Evolutionary conservation across 208 protist genomes (phyloP), one percentile per base, ranked within the genome.

Genomic region (Trypanosoma scelopori): DNA sequence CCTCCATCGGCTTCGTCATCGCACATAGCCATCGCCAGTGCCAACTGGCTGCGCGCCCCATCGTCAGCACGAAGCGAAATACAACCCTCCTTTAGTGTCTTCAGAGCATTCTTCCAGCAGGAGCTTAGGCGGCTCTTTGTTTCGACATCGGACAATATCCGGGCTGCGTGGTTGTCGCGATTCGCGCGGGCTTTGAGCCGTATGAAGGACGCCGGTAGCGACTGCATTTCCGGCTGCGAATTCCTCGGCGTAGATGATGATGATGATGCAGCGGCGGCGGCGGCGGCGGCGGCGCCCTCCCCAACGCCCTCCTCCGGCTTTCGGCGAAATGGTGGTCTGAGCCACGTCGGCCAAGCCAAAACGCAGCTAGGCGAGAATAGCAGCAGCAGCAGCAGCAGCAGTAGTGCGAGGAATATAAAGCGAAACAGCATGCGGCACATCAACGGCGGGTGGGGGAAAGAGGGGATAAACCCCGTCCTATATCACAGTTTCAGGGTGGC

Each of bases 61-160:
- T 91, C 81, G 48, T 91, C 71, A 22, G 51, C 53, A 51, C 62
- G 76, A 9, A 92, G 64, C 15, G 67, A 67, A 7, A 35, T 35
- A 62, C 89, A 94, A 27, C 76, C 76, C 16, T 58, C 53, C 20
- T 75, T 68, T 41, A 94, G 72, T 5, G 63, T 58, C 6, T 64
- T 66, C 37, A 90, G 46, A 20, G 86, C 81, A n/a, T 53, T 58
- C 62, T 87, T 89, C 89, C 89, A 94, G 67, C 89, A 94, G 32
- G 74, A 60, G 23, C 72, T 84, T 37, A 85, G 67, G 7, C 72
- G 73, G 16, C 81, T 65, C 39, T 81, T 84, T 23, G 74, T 62
- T 67, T 91, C 78, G 23, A 82, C 22, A 52, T 86, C 65, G 30
- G 58, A 42, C 76, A 79, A 81, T 51, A 92, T 61, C n/a, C 57